Conservation (phyloP, 352 stramenopile species). For the Globisporangium carolinianum region DNA sequence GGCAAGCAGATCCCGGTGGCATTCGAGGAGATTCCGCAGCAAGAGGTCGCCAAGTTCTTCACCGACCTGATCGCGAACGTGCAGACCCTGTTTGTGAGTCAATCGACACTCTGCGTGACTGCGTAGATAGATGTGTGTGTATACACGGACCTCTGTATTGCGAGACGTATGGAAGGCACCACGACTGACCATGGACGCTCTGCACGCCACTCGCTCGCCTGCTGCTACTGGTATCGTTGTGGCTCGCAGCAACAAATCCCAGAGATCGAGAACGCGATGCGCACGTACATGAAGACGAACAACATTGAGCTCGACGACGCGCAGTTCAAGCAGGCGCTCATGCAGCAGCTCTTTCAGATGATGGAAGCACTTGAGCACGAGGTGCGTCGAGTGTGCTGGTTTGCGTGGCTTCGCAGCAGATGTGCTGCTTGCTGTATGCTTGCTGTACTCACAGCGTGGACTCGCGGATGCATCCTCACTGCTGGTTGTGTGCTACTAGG, state of each 20-base stretch:
- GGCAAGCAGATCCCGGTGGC: constrained; percentile 2
- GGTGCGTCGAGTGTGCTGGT: constrained; percentile 6
- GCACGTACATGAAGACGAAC: constrained; percentile 61
- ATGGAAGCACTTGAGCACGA: constrained; percentile 64
- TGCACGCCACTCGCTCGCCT: neutral
- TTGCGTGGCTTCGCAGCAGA: too few species aligned
- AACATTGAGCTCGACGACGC: constrained; percentile 55
- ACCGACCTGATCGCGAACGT: constrained; percentile 57
- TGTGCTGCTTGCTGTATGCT: neutral
- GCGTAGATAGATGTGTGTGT: too few species aligned
- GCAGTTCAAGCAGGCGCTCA: constrained; percentile 69
- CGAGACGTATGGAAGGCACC: too few species aligned
- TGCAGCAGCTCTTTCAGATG: constrained; percentile 69
- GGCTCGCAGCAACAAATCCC: constrained; percentile 54
- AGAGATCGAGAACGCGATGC: constrained; percentile 54
- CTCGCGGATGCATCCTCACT: neutral
- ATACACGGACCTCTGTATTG: too few species aligned
- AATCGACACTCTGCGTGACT: neutral
- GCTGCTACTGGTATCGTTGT: too few species aligned
- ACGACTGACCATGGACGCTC: too few species aligned
- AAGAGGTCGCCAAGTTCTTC: constrained; percentile 66
- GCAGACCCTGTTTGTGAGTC: constrained; percentile 55
- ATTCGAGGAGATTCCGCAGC: constrained; percentile 53
- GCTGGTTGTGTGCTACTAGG: constrained; percentile 9
- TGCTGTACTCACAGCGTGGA: too few species aligned